Evolutionary conservation across 495 filamentous ascomycete genomes (phyloP), one percentile per base, ranked within the genome.

Genomic region (Cenococcum geophilum): DNA sequence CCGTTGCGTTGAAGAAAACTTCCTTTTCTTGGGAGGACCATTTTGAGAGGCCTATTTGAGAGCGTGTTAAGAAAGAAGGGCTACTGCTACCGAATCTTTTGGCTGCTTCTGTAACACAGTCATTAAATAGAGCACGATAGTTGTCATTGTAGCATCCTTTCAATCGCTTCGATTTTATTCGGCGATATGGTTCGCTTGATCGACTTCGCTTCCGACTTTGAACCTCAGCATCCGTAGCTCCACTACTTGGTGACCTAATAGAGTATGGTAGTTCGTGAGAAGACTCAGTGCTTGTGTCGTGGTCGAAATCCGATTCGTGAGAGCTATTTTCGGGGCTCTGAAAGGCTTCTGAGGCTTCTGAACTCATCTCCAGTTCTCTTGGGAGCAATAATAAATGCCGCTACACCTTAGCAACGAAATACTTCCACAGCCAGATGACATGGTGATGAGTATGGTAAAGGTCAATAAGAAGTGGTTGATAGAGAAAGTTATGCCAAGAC

Each of bases 11-110:
- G 71, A 91, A 95, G 55, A 96, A 82, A 1, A 72, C 54, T 18
- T 79, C 72, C 66, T 93, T 93, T 70, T 97, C 92, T 5, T 74
- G 64, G 0, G 72, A 51, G 0, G 81, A 84, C 92, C 92, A 97
- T 14, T 73, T 55, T 10, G 85, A 83, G 20, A 80, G 75, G 21
- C 89, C 89, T 68, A 89, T 72, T 63, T 89, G 86, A 1, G 79
- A 80, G n/a, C 20, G 20, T 5, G 79, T 49, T 0, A 56, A 25
- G 4, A 60, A 20, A 22, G 51, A 32, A 21, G 66, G 25, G 14
- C 60, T 57, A 27, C 51, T 55, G 12, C 35, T 22, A 5, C 69
- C 35, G 47, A 65, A 64, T 16, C 56, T 61, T 59, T 49, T 25
- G 16, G 63, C 57, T 8, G 60, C 62, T 14, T 61, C 48, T 21